Percentiles rank a stretch among this genome's conserved stretches.
phyloP scores from a whole-genome alignment of 805 yeast genomes.

The Ogataea paraovalis region DNA sequence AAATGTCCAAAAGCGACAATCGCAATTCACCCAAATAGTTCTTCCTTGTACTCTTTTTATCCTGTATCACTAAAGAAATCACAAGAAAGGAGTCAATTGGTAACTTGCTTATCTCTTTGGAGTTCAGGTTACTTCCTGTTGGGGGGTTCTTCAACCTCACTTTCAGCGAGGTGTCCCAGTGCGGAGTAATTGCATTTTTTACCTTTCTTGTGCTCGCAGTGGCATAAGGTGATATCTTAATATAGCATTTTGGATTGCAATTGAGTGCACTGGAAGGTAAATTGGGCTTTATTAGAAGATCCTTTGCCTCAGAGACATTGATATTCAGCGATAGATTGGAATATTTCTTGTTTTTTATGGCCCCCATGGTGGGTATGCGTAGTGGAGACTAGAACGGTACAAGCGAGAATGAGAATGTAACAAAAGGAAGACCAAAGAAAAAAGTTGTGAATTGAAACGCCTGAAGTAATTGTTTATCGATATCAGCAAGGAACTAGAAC shows the following conservation, averaged over 20 bases:
- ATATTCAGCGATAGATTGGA: constrained; percentile 14
- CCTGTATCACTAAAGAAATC: constrained; percentile 15
- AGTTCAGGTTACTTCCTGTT: not conserved
- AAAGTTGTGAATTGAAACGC: too few relatives aligned
- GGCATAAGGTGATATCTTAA: constrained; percentile 14
- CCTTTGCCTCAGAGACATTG: constrained; percentile 16
- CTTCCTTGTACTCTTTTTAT: constrained; percentile 18
- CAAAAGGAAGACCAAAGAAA: too few relatives aligned
- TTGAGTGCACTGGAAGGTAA: constrained; percentile 3
- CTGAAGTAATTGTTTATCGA: too few relatives aligned
- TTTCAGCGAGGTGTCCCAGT: constrained; percentile 17
- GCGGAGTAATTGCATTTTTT: constrained; percentile 13
- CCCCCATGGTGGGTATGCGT: not conserved
- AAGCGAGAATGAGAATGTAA: too few relatives aligned
- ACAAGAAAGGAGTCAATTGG: constrained; percentile 14
- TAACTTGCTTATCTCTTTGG: constrained; percentile 4
- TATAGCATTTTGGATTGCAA: constrained; percentile 21
- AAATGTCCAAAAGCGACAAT: constrained; percentile 20
- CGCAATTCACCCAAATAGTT: constrained; percentile 29
- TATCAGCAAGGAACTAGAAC: too few relatives aligned
- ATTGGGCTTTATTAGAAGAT: constrained; percentile 9
- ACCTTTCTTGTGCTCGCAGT: constrained; percentile 14
- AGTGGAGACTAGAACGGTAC: not conserved
- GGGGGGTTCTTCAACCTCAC: constrained; percentile 18
- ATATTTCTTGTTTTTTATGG: not conserved